Conservation (phyloP, 805 yeast genomes). For the Teunomyces lycoperdinae region DNA sequence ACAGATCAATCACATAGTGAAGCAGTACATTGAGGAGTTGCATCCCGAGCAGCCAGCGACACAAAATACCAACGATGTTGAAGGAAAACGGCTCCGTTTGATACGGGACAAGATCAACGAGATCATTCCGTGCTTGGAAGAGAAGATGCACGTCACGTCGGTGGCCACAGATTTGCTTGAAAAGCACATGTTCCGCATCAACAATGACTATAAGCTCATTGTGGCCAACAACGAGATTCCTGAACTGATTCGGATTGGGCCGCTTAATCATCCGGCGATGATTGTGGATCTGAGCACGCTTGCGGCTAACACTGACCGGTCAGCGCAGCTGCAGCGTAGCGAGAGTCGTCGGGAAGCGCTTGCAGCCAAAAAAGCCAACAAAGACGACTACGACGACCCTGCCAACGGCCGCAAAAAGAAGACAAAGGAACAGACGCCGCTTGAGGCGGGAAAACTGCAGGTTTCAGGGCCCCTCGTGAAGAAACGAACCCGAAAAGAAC, state of each 20-base stretch:
- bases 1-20: slow-evolving; percentile 53
- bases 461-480: neutral
- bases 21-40: slow-evolving; percentile 38
- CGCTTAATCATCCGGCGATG: slow-evolving; percentile 89
- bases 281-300: slow-evolving; percentile 52
- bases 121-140: slow-evolving; percentile 88
- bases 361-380: slow-evolving; percentile 76
- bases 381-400: slow-evolving; percentile 33
- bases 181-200: slow-evolving; percentile 68
- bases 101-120: slow-evolving; percentile 55
- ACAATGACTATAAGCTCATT: slow-evolving; percentile 76
- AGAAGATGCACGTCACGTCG: slow-evolving; percentile 95
- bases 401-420: slow-evolving; percentile 11
- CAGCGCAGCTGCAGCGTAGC: slow-evolving; percentile 72
- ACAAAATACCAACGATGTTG: slow-evolving; percentile 1
- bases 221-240: slow-evolving; percentile 78
- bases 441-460: slow-evolving; percentile 10
- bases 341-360: slow-evolving; percentile 90
- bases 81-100: slow-evolving; percentile 32
- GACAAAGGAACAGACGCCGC: slow-evolving; percentile 20
- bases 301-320: slow-evolving; percentile 36
- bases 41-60: slow-evolving; percentile 9
- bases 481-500: slow-evolving; percentile 5
- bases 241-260: slow-evolving; percentile 70
- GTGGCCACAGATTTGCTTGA: slow-evolving; percentile 78